Percentiles rank a stretch among this genome's conserved stretches.
phyloP scores from a whole-genome alignment of 352 stramenopile genomes.

The Phytophthora podocarpi region DNA sequence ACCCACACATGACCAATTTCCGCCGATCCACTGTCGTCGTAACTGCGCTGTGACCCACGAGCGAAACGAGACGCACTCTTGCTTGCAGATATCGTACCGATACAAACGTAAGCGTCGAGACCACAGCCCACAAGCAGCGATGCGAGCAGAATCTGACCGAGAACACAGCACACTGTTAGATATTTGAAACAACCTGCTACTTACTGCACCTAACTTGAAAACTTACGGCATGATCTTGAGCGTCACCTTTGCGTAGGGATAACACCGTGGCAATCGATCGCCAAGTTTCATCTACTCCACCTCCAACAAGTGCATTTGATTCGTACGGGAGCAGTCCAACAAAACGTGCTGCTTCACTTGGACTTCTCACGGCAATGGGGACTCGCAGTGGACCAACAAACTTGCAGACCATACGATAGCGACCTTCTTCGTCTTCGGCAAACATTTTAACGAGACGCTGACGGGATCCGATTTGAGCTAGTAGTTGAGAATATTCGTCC shows the following conservation, averaged over 20 bases:
- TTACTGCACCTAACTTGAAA: too few species aligned
- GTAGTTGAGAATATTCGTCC: slow-evolving; percentile 30
- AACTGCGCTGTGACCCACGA: slow-evolving; percentile 16
- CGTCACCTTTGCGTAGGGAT: slow-evolving; percentile 74
- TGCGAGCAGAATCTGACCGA: slow-evolving; percentile 77
- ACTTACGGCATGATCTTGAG: slow-evolving; percentile 81
- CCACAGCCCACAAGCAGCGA: slow-evolving; percentile 90
- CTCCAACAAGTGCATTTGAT: slow-evolving; percentile 53
- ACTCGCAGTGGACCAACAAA: slow-evolving; percentile 73
- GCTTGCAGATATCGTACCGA: slow-evolving; percentile 68
- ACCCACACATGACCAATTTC: slow-evolving; percentile 86
- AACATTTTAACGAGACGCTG: slow-evolving; percentile 82
- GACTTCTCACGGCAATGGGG: slow-evolving; percentile 55
- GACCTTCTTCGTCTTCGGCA: slow-evolving; percentile 87
- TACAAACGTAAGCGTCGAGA: slow-evolving; percentile 86
- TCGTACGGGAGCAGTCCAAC: slow-evolving; percentile 82
- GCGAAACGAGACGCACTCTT: slow-evolving; percentile 33
- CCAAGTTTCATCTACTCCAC: slow-evolving; percentile 75
- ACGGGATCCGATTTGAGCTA: slow-evolving; percentile 12
- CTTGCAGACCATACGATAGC: slow-evolving; percentile 86
- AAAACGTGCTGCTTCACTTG: slow-evolving; percentile 87
- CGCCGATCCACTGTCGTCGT: slow-evolving; percentile 12
- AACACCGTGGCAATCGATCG: slow-evolving; percentile 74
- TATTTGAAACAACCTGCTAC: too few species aligned
- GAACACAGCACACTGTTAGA: not conserved